Evolutionary conservation across 306 rosid species (phyloP), one percentile per base, ranked within the genome.

Genomic region (Abrus pulchellus): DNA sequence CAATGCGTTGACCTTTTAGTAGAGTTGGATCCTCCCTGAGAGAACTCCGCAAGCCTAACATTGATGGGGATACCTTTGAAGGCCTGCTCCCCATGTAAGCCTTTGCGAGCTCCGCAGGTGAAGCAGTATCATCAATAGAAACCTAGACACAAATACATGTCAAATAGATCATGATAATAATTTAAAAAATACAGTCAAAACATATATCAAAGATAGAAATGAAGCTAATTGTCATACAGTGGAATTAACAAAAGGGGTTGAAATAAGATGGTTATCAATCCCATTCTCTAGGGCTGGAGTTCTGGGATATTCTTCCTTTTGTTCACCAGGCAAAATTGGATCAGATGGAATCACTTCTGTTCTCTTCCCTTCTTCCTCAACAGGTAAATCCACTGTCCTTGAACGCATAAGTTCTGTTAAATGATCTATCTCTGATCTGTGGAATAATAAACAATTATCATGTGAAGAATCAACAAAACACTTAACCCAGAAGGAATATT

Each of bases 81-180:
- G 94, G 91, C 88, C 90, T 91, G 82, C 89, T 86, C 50, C 87
- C 97, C 97, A 95, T 95, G 92, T 88, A 95, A 28, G 95, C 91
- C 79, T 91, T 93, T 45, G 98, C 99, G 66, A 93, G 88, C 86
- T 89, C 93, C 2, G 92, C 87, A 80, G 98, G 97, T 72, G 99
- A 91, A 88, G 92, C 89, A 80, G 83, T 87, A 85, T 86, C 95
- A n/a, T 89, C 92, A 62, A 90, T 89, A 81, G 87, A 81, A 81
- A 74, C 92, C 97, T 94, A 77, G 68, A 61, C 54, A 56, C 20
- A 29, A 77, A 30, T 61, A 81, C 27, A 62, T 36, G 65, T 66
- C 48, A 88, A 62, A 73, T 83, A 72, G 20, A 71, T 38, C 9
- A 74, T 32, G 14, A 57, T 34, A 55, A 14, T 28, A 68, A 38